Evolutionary conservation across 345 rosid species (phyloP).

Genomic region (Litchi chinensis): DNA sequence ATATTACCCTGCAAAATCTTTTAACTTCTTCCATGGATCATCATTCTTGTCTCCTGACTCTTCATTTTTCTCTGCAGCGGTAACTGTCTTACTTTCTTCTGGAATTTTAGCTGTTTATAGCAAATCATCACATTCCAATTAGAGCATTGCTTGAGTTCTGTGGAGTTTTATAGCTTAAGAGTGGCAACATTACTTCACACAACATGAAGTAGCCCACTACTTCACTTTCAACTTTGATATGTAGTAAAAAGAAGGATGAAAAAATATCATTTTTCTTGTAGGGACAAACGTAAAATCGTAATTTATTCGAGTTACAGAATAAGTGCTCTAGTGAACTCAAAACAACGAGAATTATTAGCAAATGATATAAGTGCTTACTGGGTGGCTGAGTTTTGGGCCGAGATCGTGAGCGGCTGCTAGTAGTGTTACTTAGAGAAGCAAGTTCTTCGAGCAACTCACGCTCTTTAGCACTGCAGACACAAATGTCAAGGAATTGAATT

Average conservation of each 20-base stretch:
- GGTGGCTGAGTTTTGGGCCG: constrained; percentile 60
- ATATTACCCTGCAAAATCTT: constrained; percentile 76
- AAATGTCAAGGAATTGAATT: constrained; percentile 11
- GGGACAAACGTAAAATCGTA: not conserved
- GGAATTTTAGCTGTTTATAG: constrained; percentile 45
- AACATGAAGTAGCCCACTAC: not conserved
- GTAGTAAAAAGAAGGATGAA: not conserved
- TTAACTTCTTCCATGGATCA: constrained; percentile 64
- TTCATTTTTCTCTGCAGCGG: constrained; percentile 47
- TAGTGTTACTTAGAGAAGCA: constrained; percentile 54
- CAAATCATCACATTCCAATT: constrained; percentile 20
- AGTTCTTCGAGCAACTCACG: constrained; percentile 89
- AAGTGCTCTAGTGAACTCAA: not conserved
- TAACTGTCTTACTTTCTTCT: constrained; percentile 39
- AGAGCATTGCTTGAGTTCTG: too few species aligned
- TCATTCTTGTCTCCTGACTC: constrained; percentile 55
- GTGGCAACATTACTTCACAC: not conserved
- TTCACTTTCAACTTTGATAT: not conserved
- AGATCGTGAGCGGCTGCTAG: constrained; percentile 46
- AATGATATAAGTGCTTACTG: constrained; percentile 53
- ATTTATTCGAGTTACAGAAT: not conserved
- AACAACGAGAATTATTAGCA: not conserved
- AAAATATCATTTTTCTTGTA: not conserved
- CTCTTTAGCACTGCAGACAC: constrained; percentile 64
- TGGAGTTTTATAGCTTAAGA: not conserved